Evolutionary conservation across 176 grass and related monocot species (phyloP).

Genomic region (Luzula sylvatica): DNA sequence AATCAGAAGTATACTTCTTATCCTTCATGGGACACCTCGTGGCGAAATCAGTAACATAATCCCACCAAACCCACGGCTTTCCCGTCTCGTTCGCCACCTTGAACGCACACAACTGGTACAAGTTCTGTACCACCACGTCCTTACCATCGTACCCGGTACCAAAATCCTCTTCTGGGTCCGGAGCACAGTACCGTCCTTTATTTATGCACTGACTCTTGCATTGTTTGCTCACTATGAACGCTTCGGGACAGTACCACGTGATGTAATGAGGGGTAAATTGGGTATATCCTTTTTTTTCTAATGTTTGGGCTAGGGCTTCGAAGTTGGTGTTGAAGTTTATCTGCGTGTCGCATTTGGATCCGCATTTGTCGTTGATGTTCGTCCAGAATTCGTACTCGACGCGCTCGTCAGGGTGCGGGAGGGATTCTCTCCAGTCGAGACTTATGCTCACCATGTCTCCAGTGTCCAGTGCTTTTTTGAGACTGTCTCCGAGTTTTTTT

Average conservation of each 20-base stretch:
- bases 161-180: slow-evolving; percentile 89
- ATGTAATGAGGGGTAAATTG: slow-evolving; percentile 92
- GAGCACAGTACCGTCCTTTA: slow-evolving; percentile 79
- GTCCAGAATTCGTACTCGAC: slow-evolving; percentile 94
- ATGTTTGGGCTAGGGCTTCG: slow-evolving; percentile 64
- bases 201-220: slow-evolving; percentile 93
- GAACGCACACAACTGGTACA: slow-evolving; percentile 71
- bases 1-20: slow-evolving; percentile 65
- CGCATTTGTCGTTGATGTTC: slow-evolving; percentile 90
- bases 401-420: slow-evolving; percentile 81
- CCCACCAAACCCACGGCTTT: slow-evolving; percentile 95
- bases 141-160: slow-evolving; percentile 76
- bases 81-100: slow-evolving; percentile 63
- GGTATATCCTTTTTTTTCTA: slow-evolving; percentile 77
- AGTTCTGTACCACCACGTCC: slow-evolving; percentile 71
- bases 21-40: slow-evolving; percentile 91
- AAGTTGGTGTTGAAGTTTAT: slow-evolving; percentile 75
- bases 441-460: slow-evolving; percentile 68
- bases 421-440: slow-evolving; percentile 81
- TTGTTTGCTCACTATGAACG: slow-evolving; percentile 65
- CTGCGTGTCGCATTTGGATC: slow-evolving; percentile 82
- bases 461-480: slow-evolving; percentile 50
- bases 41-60: slow-evolving; percentile 89
- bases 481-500: slow-evolving; percentile 49
- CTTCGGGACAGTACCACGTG: slow-evolving; percentile 83